Evolutionary conservation across 1,284 basidiomycete species (phyloP).

Genomic region (Termitomyces sp.): DNA sequence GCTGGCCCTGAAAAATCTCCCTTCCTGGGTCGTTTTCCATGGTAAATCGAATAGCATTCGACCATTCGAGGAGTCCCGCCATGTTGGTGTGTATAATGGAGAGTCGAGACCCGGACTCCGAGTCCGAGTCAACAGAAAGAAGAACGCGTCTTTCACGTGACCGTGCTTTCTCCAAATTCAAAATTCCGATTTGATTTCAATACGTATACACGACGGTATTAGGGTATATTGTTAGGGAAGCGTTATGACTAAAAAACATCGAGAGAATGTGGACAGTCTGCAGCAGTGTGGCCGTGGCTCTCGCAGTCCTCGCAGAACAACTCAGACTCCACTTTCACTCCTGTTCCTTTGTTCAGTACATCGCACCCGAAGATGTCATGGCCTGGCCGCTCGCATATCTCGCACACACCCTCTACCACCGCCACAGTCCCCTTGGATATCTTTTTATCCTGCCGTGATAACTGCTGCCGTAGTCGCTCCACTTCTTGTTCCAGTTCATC

Average conservation of each 20-base stretch:
- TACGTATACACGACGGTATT: too few relatives aligned
- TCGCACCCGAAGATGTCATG: constrained; percentile 82
- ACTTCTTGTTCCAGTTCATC: constrained; percentile 89
- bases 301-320: constrained; percentile 77
- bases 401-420: constrained; percentile 47
- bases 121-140: background rate
- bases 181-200: too few relatives aligned
- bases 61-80: constrained; percentile 54
- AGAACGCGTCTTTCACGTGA: background rate
- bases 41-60: constrained; percentile 55
- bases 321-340: constrained; percentile 22
- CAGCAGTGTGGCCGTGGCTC: constrained; percentile 61
- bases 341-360: constrained; percentile 42
- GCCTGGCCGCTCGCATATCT: constrained; percentile 77
- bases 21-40: constrained; percentile 72
- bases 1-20: constrained; percentile 62
- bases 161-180: background rate
- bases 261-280: constrained; percentile 72
- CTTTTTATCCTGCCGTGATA: constrained; percentile 53
- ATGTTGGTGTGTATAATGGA: constrained; percentile 4
- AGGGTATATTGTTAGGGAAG: too few relatives aligned
- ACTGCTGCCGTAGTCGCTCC: constrained; percentile 67
- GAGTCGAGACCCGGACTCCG: background rate
- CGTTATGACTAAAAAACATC: constrained; percentile 60
- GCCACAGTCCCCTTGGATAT: constrained; percentile 48